Conservation (phyloP, 257 asterid genomes). For the Petunia secreta region DNA sequence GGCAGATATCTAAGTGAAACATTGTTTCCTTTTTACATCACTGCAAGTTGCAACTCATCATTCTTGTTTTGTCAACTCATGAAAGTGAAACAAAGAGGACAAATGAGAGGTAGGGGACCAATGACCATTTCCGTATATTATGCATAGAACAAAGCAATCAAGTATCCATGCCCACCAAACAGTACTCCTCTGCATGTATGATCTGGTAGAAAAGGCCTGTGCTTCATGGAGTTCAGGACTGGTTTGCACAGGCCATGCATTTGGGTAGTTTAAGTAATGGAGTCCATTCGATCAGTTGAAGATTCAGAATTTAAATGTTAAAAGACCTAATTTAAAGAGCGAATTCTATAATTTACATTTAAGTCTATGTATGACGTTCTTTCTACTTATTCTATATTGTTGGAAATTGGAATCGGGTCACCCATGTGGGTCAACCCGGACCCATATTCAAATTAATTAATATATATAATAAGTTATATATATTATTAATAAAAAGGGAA, state of each 20-base stretch:
- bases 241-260: not conserved
- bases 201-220: not conserved
- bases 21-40: not conserved
- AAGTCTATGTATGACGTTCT: too few species aligned
- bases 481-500: too few species aligned
- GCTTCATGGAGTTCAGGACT: not conserved
- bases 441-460: too few species aligned
- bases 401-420: too few species aligned
- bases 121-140: not conserved
- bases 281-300: not conserved
- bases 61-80: not conserved
- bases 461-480: too few species aligned
- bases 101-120: not conserved
- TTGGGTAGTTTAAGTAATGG: conserved; percentile 8
- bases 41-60: not conserved
- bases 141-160: conserved; percentile 12
- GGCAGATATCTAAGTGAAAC: not conserved
- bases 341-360: too few species aligned
- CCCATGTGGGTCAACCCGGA: too few species aligned
- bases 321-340: too few species aligned
- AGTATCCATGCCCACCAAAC: conserved; percentile 8
- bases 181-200: not conserved
- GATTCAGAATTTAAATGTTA: too few species aligned
- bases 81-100: not conserved
- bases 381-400: too few species aligned